These are phyloP conservation scores for Peribolospora kevripleyi DNA, from an alignment of 768 basidiomycete species.

Conservation along the genomic window DNA sequence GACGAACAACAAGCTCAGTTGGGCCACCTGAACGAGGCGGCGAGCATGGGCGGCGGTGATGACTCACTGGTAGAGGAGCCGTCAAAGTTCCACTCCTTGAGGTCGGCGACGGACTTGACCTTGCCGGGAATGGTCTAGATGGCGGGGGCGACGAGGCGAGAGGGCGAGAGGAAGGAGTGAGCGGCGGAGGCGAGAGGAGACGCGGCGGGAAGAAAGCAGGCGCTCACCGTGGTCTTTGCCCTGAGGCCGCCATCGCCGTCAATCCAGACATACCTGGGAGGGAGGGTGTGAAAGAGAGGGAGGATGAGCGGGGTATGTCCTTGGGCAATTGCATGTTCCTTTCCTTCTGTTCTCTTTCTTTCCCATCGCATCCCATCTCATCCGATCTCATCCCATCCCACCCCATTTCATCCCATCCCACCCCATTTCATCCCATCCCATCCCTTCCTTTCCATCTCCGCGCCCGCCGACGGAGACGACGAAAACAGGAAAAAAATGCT, in stretches of 20 bases:
- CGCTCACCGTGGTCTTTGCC: slow-evolving; percentile 74
- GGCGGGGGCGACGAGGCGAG: background rate
- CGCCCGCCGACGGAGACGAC: too few relatives aligned
- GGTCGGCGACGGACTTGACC: slow-evolving; percentile 63
- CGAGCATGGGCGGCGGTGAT: background rate
- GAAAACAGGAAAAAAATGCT: slow-evolving; percentile 5
- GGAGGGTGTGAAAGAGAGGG: background rate
- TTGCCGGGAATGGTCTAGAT: slow-evolving; percentile 59
- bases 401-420: too few relatives aligned
- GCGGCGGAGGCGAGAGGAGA: background rate
- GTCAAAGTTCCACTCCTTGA: slow-evolving; percentile 98
- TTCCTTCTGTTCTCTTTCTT: too few relatives aligned
- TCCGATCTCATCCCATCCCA: too few relatives aligned
- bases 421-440: too few relatives aligned
- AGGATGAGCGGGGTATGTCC: background rate
- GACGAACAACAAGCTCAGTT: slow-evolving; percentile 1
- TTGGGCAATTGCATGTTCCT: background rate
- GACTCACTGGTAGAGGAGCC: slow-evolving; percentile 38
- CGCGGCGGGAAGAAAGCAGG: background rate
- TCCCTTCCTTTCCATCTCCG: too few relatives aligned
- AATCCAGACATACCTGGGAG: slow-evolving; percentile 53
- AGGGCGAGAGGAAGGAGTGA: background rate
- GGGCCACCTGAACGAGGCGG: slow-evolving; percentile 6
- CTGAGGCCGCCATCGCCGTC: slow-evolving; percentile 85
- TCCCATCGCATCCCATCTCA: too few relatives aligned